Evolutionary conservation across 495 filamentous ascomycete genomes (phyloP).

Genomic region (Aspergillus ostianus): DNA sequence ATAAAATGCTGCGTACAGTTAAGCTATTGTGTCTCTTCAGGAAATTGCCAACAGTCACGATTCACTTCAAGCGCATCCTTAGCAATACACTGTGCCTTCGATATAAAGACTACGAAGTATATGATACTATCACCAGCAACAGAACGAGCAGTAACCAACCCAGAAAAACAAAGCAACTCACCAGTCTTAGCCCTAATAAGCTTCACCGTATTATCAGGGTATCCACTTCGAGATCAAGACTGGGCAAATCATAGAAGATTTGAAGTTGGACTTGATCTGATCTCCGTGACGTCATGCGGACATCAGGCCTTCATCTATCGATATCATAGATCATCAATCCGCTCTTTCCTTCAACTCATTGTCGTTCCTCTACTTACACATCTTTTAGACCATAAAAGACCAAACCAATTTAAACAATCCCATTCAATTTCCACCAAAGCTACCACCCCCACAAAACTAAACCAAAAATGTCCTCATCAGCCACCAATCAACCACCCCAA

Average conservation of each 20-base stretch:
- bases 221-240: not conserved
- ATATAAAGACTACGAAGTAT: no score
- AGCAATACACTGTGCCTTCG: no score
- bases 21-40: no score
- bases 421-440: not conserved
- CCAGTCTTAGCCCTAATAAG: not conserved
- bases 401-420: not conserved
- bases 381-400: not conserved
- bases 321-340: not conserved
- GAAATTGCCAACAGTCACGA: no score
- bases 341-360: not conserved
- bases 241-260: not conserved
- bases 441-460: no score
- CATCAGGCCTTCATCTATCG: not conserved
- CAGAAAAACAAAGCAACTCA: not conserved
- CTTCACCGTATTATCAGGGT: not conserved
- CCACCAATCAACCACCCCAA: slow-evolving; percentile 32
- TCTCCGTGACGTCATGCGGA: not conserved
- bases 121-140: no score
- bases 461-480: not conserved
- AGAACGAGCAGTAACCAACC: not conserved
- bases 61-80: no score
- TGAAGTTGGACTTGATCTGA: not conserved
- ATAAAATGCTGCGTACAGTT: no score
- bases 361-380: not conserved